phyloP scores from a whole-genome alignment of 192 early-diverging fungal genomes.

The Phycomyces nitens region DNA sequence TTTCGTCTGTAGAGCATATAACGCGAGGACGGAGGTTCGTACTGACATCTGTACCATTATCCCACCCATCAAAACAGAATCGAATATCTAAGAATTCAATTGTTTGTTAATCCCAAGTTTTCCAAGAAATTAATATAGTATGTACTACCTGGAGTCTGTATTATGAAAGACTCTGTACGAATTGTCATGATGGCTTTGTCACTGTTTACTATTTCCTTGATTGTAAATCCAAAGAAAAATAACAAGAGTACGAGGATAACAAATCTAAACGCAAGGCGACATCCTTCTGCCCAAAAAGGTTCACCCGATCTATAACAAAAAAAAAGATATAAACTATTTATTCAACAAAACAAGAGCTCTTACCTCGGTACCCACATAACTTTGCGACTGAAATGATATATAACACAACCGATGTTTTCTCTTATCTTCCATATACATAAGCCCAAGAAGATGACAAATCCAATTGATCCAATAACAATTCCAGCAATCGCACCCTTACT shows the following conservation, averaged over 20 bases:
- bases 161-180: not conserved
- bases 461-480: too few species aligned
- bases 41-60: not conserved
- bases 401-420: too few species aligned
- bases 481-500: too few species aligned
- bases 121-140: not conserved
- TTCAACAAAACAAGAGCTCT: too few species aligned
- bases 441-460: too few species aligned
- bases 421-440: too few species aligned
- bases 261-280: slow-evolving; percentile 20
- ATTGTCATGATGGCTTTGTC: slow-evolving; percentile 22
- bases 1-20: slow-evolving; percentile 18
- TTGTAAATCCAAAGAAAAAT: slow-evolving; percentile 19
- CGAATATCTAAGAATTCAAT: slow-evolving; percentile 16
- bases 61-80: slow-evolving; percentile 24
- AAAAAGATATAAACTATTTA: too few species aligned
- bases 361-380: too few species aligned
- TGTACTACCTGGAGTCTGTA: slow-evolving; percentile 22
- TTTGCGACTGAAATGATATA: too few species aligned
- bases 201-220: slow-evolving; percentile 21
- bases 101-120: too few species aligned
- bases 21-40: not conserved
- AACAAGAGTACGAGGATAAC: slow-evolving; percentile 23
- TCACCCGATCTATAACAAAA: slow-evolving; percentile 12
- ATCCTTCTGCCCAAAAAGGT: slow-evolving; percentile 34